Conservation (phyloP, 805 yeast genomes). For the Scheffersomyces stipitis region DNA sequence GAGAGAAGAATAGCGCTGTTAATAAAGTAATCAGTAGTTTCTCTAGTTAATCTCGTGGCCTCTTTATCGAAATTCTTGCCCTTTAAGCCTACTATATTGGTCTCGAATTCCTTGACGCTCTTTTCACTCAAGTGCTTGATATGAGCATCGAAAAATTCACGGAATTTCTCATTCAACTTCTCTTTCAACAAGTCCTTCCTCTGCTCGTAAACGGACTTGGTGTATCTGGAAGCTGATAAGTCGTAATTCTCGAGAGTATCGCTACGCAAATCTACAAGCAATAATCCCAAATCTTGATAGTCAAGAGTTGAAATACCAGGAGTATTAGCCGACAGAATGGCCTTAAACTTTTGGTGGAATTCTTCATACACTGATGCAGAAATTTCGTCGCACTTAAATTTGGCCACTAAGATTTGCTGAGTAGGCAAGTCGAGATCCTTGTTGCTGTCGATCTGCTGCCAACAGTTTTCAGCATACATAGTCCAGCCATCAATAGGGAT, state of each 20-base stretch:
- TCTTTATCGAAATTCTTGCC: conserved; percentile 16
- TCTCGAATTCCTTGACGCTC: conserved; percentile 9
- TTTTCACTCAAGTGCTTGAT: conserved; percentile 19
- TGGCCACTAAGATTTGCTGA: conserved; percentile 91
- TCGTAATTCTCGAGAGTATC: conserved; percentile 59
- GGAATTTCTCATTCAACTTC: conserved; percentile 43
- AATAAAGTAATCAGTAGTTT: conserved; percentile 2
- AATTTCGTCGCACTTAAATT: conserved; percentile 93
- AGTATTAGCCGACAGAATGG: conserved; percentile 8
- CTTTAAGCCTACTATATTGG: conserved; percentile 8
- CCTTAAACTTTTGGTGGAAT: conserved; percentile 21
- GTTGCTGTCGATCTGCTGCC: conserved; percentile 92
- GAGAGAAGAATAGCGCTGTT: conserved; percentile 12
- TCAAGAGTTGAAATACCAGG: conserved; percentile 28
- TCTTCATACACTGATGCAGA: conserved; percentile 39
- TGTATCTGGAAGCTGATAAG: conserved; percentile 72
- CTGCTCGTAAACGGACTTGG: conserved; percentile 61
- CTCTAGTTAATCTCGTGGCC: conserved; percentile 1
- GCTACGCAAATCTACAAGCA: conserved; percentile 43
- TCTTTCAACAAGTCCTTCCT: conserved; percentile 51
- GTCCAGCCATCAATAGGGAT: conserved; percentile 98
- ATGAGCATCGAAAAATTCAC: conserved; percentile 38
- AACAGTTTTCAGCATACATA: conserved; percentile 81
- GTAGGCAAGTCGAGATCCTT: conserved; percentile 96
- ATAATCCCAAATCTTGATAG: conserved; percentile 45